Conservation (phyloP, 2,329 filamentous ascomycete genomes). For the Ceratocystis harringtonii region DNA sequence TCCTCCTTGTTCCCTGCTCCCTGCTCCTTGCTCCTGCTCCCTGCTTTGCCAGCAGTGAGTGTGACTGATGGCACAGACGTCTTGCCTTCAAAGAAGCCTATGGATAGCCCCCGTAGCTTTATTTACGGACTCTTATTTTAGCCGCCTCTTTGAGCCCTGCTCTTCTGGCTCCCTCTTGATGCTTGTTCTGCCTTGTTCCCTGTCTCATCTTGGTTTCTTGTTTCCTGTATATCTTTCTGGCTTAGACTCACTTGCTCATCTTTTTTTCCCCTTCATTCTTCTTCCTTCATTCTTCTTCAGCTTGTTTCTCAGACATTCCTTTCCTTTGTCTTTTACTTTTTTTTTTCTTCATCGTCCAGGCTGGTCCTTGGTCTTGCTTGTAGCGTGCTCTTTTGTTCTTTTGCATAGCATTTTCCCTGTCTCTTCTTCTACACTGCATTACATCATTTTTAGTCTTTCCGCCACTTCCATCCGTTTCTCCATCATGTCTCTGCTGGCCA, state of each 20-base stretch:
- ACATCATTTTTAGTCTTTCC: not conserved
- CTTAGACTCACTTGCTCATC: not conserved
- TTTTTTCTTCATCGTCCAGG: not conserved
- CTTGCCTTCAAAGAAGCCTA: not conserved
- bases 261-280: not conserved
- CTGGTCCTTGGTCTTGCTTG: not conserved
- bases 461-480: not conserved
- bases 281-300: not conserved
- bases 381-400: not conserved
- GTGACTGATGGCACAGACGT: not conserved
- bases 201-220: not conserved
- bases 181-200: not conserved
- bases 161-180: not conserved
- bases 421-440: not conserved
- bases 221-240: not conserved
- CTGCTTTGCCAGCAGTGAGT: not conserved
- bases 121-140: conserved; percentile 1
- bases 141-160: not conserved
- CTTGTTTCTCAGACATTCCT: not conserved
- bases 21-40: not conserved
- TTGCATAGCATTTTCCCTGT: not conserved
- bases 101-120: not conserved
- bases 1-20: not conserved
- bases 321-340: not conserved
- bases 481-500: conserved; percentile 9